Base-by-base conservation (phyloP, 495 filamentous ascomycete genomes). In the Paragyromitra xinjiangensis region DNA sequence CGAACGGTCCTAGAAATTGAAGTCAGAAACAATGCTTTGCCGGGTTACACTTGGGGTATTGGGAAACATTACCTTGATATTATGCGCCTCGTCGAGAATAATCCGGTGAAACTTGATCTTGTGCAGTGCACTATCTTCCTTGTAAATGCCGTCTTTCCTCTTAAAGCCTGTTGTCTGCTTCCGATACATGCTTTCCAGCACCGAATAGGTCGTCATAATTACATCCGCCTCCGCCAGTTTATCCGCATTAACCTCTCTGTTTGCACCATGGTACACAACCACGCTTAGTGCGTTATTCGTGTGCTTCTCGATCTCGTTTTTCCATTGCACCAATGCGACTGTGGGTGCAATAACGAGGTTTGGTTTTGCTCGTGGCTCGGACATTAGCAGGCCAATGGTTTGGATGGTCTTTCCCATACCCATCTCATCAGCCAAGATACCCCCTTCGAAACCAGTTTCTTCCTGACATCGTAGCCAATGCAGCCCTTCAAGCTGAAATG, bases 241-340 rank as follows among this genome's bases (percentile, higher is more conserved):
- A 69, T 91, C 90, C 26, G 88, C 82, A 5, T 86, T 88, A 53
- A 95, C 85, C 53, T 88, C 88, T 85, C 96, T 97, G 76, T 97
- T 96, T 5, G 93, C 91, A 48, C 93, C 94, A 72, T 99, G 95
- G 79, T 92, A 93, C 50, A 97, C 90, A 45, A 97, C 87, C 0
- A 97, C 95, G 70, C 93, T 95, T 61, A 99, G 86, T 70, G 92
- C 93, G 29, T 92, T 92, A 81, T 94, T 89, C 1, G 95, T 98
- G 82, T 99, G 97, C 75, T 92, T 91, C 77, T 91, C 87, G 68
- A 99, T 98, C 85, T 99, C 95, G 50, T 91, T 91, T 70, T 92
- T 91, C 95, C 95, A 99, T 82, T 99, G 95, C 91, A 97, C 95
- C 45, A 99, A 84, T 72, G 95, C 95, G 67, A 99, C 95, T 2